These are phyloP conservation scores for Eimeria zaria DNA, from an alignment of 169 alveolate genomes.

Conservation along the genomic window DNA sequence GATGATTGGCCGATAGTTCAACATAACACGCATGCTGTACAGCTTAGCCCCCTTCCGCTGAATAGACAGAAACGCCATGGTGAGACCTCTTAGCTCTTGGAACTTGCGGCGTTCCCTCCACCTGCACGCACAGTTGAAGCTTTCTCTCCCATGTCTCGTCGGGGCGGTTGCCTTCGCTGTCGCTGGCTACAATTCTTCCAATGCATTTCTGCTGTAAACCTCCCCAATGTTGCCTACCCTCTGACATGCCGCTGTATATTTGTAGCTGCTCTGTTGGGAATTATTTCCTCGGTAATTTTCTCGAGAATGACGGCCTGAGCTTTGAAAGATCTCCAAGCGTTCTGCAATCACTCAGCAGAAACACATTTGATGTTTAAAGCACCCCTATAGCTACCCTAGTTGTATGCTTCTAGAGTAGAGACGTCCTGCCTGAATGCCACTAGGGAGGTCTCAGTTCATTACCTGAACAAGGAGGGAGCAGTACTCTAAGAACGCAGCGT, in stretches of 20 bases:
- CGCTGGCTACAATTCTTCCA: background rate
- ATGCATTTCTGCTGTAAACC: background rate
- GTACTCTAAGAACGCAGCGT: slow-evolving; percentile 47
- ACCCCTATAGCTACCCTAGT: background rate
- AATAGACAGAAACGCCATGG: slow-evolving; percentile 87
- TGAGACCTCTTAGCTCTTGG: slow-evolving; percentile 84
- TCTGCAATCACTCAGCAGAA: slow-evolving; percentile 59
- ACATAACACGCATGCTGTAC: slow-evolving; percentile 87
- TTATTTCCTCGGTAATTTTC: slow-evolving; percentile 37
- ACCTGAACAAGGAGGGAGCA: slow-evolving; percentile 82
- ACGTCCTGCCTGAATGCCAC: background rate
- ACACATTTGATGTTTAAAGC: background rate
- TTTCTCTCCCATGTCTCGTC: background rate
- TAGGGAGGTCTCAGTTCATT: background rate
- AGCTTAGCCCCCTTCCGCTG: slow-evolving; percentile 90
- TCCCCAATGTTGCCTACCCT: slow-evolving; percentile 50
- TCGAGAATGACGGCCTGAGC: slow-evolving; percentile 80
- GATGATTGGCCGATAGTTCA: slow-evolving; percentile 86
- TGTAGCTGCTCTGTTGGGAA: slow-evolving; percentile 82
- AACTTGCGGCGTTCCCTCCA: slow-evolving; percentile 81
- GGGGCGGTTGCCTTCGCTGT: background rate
- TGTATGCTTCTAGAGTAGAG: background rate
- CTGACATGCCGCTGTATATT: slow-evolving; percentile 77
- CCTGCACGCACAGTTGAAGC: slow-evolving; percentile 26
- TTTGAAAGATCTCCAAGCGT: slow-evolving; percentile 72